These are phyloP conservation scores for Hyaloscypha bicolor DNA, from an alignment of 495 filamentous ascomycete species.

Conservation along the genomic window DNA sequence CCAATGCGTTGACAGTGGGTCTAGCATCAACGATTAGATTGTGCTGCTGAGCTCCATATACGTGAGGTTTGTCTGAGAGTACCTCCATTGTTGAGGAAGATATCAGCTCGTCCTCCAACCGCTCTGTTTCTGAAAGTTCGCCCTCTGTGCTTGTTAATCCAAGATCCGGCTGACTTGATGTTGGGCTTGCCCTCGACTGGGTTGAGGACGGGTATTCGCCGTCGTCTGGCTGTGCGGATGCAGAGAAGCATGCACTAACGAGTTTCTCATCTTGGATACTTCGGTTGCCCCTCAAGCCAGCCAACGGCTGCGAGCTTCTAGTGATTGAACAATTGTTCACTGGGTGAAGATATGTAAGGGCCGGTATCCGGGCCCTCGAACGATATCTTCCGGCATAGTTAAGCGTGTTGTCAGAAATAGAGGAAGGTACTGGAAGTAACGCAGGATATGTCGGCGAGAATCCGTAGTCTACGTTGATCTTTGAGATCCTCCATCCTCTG, in stretches of 20 bases:
- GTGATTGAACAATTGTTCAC: slow-evolving; percentile 98
- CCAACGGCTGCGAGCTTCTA: slow-evolving; percentile 88
- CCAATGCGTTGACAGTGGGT: slow-evolving; percentile 91
- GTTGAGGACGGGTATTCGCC: slow-evolving; percentile 44
- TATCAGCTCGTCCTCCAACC: slow-evolving; percentile 73
- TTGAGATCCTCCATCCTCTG: slow-evolving; percentile 86
- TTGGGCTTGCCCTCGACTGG: slow-evolving; percentile 54
- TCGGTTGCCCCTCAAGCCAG: slow-evolving; percentile 81
- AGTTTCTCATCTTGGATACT: slow-evolving; percentile 97
- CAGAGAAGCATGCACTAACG: slow-evolving; percentile 90
- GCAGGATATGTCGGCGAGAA: slow-evolving; percentile 97
- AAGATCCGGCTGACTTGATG: slow-evolving; percentile 60
- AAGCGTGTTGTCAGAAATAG: slow-evolving; percentile 93
- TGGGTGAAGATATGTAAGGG: slow-evolving; percentile 89
- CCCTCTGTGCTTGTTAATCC: slow-evolving; percentile 40
- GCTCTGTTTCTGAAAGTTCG: slow-evolving; percentile 58
- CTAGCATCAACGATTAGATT: slow-evolving; percentile 98
- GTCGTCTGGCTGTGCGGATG: slow-evolving; percentile 55
- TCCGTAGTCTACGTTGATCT: slow-evolving; percentile 83
- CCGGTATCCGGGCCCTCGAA: slow-evolving; percentile 84
- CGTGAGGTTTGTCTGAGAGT: slow-evolving; percentile 28
- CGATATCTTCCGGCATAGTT: slow-evolving; percentile 92
- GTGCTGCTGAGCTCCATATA: slow-evolving; percentile 88
- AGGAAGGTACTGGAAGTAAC: slow-evolving; percentile 77
- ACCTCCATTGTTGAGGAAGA: slow-evolving; percentile 49